Evolutionary conservation across 352 stramenopile genomes (phyloP), one percentile per base, ranked within the genome.

Genomic region (Phytophthora macrochlamydospora): DNA sequence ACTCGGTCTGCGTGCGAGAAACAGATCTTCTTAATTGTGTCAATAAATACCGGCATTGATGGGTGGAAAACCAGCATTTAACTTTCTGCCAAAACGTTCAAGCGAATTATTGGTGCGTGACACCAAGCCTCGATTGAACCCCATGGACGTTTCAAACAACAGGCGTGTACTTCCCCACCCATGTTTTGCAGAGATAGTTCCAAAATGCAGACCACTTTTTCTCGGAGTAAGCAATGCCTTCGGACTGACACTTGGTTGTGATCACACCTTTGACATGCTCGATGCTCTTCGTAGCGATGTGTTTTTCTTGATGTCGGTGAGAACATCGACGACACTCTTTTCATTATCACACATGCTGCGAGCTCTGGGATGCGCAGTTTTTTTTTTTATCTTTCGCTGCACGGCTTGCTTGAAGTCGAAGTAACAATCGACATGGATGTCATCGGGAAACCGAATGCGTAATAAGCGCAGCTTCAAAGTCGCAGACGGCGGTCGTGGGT

Each of bases 401-500:
- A 56, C 1, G 2, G 51, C 45, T 13, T 33, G 45, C 24, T 32
- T 51, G 13, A 51, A 51, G 24, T 69, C 54, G 18, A 69, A 69
- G 9, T 58, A 13, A 24, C 54, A 69, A 0, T 54, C 46, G 12
- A 63, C 13, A 0, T 57, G 12, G 4, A 37, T 12, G 24, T n/a
- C 54, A 6, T 62, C 51, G 18, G 38, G 45, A 53, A 64, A 69
- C 13, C 64, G 46, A 7, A 44, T 40, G 2, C 33, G 42, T 24
- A 5, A 69, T 59, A 3, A 64, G 29, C 12, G 1, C 62, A 37
- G 29, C 7, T 43, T 64, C 40, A n/a, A 64, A 62, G 14, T 69
- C 54, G 30, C 56, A 69, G 8, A 62, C 55, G 11, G 59, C 18
- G 6, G 37, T 18, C 9, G 44, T 11, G 7, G 55, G 45, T 12